Evolutionary conservation across 345 rosid genomes (phyloP).

Genomic region (Linum trigynum): DNA sequence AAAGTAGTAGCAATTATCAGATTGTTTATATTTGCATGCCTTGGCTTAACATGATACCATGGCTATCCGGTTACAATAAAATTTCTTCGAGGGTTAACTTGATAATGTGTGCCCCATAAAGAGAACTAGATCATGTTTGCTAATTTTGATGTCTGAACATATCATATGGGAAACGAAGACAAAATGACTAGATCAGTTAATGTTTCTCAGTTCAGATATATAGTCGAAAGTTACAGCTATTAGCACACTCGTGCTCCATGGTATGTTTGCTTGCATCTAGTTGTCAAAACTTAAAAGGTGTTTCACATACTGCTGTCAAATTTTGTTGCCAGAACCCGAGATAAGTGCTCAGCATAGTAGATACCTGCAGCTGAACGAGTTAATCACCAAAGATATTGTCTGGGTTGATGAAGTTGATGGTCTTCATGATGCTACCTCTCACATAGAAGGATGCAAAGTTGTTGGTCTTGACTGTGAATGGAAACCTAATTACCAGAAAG

Average conservation of each 20-base stretch:
- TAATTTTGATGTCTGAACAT: too few species aligned
- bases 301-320: background rate
- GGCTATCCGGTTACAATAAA: too few species aligned
- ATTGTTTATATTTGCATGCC: too few species aligned
- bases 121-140: too few species aligned
- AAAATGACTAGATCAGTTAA: too few species aligned
- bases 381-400: conserved; percentile 45
- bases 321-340: conserved; percentile 44
- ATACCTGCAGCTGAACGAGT: conserved; percentile 56
- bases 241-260: background rate
- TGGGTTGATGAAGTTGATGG: conserved; percentile 75
- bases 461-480: conserved; percentile 91
- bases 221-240: too few species aligned
- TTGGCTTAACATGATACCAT: too few species aligned
- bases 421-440: conserved; percentile 41
- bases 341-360: conserved; percentile 27
- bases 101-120: too few species aligned
- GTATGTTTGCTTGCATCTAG: background rate
- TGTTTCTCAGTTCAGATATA: too few species aligned
- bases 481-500: conserved; percentile 83
- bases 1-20: background rate
- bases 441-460: conserved; percentile 63
- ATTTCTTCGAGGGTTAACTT: too few species aligned
- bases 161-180: too few species aligned
- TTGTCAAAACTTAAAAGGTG: background rate